These are phyloP conservation scores for Papiliotrema laurentii DNA, from an alignment of 1,284 basidiomycete genomes.

Conservation along the genomic window DNA sequence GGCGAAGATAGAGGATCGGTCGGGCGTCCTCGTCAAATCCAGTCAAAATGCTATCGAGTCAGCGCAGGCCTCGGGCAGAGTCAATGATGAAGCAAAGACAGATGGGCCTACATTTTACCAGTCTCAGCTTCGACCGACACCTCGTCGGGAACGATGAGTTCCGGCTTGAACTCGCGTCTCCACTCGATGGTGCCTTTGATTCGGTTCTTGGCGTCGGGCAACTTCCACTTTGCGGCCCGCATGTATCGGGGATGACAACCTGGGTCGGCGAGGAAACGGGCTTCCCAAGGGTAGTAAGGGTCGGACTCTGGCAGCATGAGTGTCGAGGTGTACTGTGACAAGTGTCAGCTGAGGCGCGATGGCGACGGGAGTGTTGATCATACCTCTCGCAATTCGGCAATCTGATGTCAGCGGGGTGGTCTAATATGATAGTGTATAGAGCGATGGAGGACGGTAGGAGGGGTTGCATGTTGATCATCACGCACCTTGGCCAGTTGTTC, in stretches of 20 bases:
- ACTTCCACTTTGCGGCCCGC: constrained; percentile 76
- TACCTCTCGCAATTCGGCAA: constrained; percentile 62
- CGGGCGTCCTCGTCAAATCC: constrained; percentile 78
- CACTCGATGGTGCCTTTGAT: constrained; percentile 73
- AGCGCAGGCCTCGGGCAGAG: neutral
- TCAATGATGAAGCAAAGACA: neutral
- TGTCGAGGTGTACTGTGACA: constrained; percentile 59
- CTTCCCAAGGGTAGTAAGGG: constrained; percentile 68
- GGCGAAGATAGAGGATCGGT: constrained; percentile 77
- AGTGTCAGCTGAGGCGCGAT: constrained; percentile 1
- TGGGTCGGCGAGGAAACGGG: constrained; percentile 64
- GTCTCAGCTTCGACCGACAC: constrained; percentile 68
- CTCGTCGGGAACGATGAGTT: constrained; percentile 72
- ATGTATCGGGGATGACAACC: constrained; percentile 75
- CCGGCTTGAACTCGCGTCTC: constrained; percentile 74
- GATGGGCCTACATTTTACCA: constrained; percentile 70
- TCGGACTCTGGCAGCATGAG: constrained; percentile 62
- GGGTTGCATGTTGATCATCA: neutral
- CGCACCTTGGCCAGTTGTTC: constrained; percentile 54
- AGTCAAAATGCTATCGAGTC: constrained; percentile 61
- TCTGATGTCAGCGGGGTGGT: constrained; percentile 41
- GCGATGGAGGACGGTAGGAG: too few relatives aligned
- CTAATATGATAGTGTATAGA: too few relatives aligned
- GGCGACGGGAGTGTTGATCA: neutral
- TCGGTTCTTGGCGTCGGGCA: constrained; percentile 68